A percentile compares a stretch with the other conserved stretches of the same genome.
phyloP scores from a whole-genome alignment of 257 asterid species.

The Nicotiana otophora region DNA sequence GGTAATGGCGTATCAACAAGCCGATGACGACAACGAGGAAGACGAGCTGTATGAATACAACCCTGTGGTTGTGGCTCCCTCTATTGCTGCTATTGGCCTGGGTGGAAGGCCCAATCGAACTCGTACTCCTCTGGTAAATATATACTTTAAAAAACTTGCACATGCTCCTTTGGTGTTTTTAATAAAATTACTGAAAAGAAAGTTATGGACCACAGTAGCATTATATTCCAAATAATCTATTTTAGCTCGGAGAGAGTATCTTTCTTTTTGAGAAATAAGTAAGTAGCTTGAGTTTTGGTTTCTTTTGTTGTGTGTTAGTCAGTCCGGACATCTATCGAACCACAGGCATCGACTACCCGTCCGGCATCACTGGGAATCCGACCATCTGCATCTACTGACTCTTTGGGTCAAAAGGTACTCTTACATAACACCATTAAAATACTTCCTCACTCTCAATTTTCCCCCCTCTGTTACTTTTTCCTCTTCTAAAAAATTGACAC shows the following conservation, averaged over 20 bases:
- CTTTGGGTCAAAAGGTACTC: conserved; percentile 11
- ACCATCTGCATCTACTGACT: conserved; percentile 5
- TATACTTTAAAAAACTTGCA: neutral
- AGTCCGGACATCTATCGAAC: conserved; percentile 51
- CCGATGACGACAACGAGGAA: conserved; percentile 65
- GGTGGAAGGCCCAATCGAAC: conserved; percentile 49
- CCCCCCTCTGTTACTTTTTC: neutral
- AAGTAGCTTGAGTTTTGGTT: conserved; percentile 11
- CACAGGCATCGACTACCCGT: conserved; percentile 12
- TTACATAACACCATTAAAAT: neutral
- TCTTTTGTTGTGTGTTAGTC: conserved; percentile 45
- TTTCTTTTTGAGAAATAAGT: conserved; percentile 1
- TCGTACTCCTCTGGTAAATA: conserved; percentile 64
- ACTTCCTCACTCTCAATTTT: neutral
- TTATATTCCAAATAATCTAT: too few species aligned
- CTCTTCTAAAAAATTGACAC: neutral
- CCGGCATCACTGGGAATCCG: neutral
- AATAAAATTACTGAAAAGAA: too few species aligned
- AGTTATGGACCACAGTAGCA: too few species aligned
- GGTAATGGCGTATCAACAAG: conserved; percentile 73
- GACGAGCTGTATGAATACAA: conserved; percentile 60
- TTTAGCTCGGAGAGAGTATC: neutral
- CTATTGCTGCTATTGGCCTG: conserved; percentile 71
- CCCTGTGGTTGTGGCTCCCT: conserved; percentile 31
- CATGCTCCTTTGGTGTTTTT: neutral